Conservation (phyloP, 257 asterid genomes). For the Capsicum chinense region DNA sequence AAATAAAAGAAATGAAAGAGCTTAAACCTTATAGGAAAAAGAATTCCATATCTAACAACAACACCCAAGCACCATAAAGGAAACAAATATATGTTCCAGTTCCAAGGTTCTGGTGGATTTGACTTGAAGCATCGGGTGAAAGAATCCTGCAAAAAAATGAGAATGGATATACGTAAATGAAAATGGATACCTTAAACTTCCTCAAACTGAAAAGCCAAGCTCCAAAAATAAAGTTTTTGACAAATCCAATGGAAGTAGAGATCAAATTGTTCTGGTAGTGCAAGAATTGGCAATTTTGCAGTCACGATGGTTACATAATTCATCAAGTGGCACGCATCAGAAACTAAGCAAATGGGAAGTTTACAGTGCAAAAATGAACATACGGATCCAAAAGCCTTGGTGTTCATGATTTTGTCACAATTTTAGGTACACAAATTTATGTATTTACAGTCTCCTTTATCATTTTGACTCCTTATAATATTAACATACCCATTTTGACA, state of each 20-base stretch:
- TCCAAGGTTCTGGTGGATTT: slow-evolving; percentile 97
- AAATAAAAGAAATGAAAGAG: slow-evolving; percentile 1
- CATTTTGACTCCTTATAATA: too few species aligned
- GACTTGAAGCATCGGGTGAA: slow-evolving; percentile 98
- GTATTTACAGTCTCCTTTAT: too few species aligned
- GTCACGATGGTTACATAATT: not conserved
- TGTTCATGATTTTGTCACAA: too few species aligned
- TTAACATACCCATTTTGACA: too few species aligned
- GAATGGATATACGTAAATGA: not conserved
- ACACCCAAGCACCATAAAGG: slow-evolving; percentile 99
- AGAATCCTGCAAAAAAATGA: slow-evolving; percentile 64
- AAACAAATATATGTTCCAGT: slow-evolving; percentile 89
- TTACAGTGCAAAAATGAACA: not conserved
- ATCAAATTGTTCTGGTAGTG: slow-evolving; percentile 1
- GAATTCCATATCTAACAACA: slow-evolving; percentile 79
- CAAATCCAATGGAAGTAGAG: not conserved
- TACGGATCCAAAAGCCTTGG: too few species aligned
- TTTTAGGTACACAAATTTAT: too few species aligned
- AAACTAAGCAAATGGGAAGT: not conserved
- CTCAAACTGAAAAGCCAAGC: slow-evolving; percentile 16
- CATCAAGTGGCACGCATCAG: not conserved
- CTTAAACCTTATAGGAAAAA: slow-evolving; percentile 80
- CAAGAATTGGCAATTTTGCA: not conserved
- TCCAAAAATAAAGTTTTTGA: not conserved
- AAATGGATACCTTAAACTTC: slow-evolving; percentile 12